Evolutionary conservation across 176 grass and related monocot genomes (phyloP).

Genomic region (Melocanna baccifera): DNA sequence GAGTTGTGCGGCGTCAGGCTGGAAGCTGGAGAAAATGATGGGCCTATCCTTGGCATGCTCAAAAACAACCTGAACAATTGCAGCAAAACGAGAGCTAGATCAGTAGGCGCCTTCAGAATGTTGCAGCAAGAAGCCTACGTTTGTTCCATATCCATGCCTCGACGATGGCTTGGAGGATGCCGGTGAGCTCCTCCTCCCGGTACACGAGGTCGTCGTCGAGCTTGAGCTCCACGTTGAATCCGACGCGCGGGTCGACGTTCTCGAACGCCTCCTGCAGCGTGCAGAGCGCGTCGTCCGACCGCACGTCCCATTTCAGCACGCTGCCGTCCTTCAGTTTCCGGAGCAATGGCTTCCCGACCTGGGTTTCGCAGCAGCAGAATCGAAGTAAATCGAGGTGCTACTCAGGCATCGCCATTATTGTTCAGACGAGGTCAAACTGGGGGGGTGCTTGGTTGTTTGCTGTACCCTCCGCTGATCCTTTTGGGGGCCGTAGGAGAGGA

Average conservation of each 20-base stretch:
- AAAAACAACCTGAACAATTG: slow-evolving; percentile 44
- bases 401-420: background rate
- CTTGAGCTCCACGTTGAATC: slow-evolving; percentile 88
- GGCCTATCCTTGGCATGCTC: slow-evolving; percentile 51
- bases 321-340: slow-evolving; percentile 74
- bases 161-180: slow-evolving; percentile 40
- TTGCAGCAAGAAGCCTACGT: background rate
- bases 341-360: slow-evolving; percentile 58
- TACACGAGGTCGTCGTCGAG: slow-evolving; percentile 56
- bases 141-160: slow-evolving; percentile 18
- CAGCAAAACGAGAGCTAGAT: background rate
- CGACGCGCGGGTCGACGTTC: slow-evolving; percentile 42
- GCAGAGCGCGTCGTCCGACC: slow-evolving; percentile 49
- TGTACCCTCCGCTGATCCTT: slow-evolving; percentile 50
- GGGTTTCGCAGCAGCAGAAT: background rate
- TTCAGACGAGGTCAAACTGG: background rate
- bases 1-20: slow-evolving; percentile 55
- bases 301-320: slow-evolving; percentile 58
- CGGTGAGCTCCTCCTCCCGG: slow-evolving; percentile 44
- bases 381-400: background rate
- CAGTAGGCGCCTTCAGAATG: background rate
- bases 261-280: slow-evolving; percentile 69
- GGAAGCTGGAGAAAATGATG: slow-evolving; percentile 84
- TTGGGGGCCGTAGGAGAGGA: slow-evolving; percentile 69
- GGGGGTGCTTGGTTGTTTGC: background rate